Percentiles rank a stretch among this genome's conserved stretches.
Evolutionary conservation across 495 filamentous ascomycete genomes (phyloP).

Genomic region (Oleoguttula mirabilis): DNA sequence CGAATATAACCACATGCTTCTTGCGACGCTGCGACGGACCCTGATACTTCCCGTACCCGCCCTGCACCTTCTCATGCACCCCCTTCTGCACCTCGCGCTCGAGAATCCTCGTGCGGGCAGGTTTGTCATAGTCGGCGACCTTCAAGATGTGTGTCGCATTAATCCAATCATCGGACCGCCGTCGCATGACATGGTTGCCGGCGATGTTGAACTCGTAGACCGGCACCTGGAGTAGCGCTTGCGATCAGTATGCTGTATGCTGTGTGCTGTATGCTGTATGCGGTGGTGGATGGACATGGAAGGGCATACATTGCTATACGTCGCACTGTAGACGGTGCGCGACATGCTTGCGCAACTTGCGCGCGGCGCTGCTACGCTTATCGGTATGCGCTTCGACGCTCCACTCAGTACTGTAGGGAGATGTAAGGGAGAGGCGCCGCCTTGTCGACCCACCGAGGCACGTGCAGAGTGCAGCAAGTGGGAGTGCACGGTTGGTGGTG

Average conservation of each 20-base stretch:
- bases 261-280: neutral
- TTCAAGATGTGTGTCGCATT: conserved; percentile 47
- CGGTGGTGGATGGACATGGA: conserved; percentile 5
- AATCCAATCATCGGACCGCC: conserved; percentile 45
- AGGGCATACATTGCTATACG: conserved; percentile 76
- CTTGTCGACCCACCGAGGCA: no score
- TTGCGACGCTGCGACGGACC: conserved; percentile 36
- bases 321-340: conserved; percentile 83
- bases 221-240: conserved; percentile 51
- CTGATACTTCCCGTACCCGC: conserved; percentile 98
- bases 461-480: no score
- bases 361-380: no score
- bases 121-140: conserved; percentile 73
- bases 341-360: no score
- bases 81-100: conserved; percentile 96
- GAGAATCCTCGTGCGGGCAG: conserved; percentile 81
- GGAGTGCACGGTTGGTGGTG: no score
- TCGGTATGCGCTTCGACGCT: no score
- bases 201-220: conserved; percentile 81
- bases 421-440: no score
- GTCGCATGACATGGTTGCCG: conserved; percentile 75
- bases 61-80: conserved; percentile 91
- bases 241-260: neutral
- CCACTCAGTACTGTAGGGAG: no score
- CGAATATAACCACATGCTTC: conserved; percentile 2